These are phyloP conservation scores for Solanum lycopersicoides DNA, from an alignment of 257 asterid species.

Conservation along the genomic window DNA sequence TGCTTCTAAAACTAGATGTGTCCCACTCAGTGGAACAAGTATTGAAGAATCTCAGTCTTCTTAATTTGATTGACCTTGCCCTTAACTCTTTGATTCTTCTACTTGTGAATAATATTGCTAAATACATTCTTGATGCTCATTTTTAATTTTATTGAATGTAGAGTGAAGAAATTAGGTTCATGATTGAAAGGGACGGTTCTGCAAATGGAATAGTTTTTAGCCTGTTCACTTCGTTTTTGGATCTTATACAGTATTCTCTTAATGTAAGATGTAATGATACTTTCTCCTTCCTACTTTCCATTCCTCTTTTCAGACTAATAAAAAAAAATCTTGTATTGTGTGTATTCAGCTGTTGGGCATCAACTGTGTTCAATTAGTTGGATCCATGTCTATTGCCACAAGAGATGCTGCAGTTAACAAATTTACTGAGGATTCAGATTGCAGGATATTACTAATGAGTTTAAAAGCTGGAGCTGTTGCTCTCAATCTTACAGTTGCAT, in stretches of 20 bases:
- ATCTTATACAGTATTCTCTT: neutral
- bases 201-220: neutral
- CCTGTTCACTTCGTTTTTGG: neutral
- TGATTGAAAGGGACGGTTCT: neutral
- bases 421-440: slow-evolving; percentile 61
- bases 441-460: slow-evolving; percentile 17
- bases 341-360: slow-evolving; percentile 52
- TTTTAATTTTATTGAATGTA: no score
- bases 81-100: neutral
- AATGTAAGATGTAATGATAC: neutral
- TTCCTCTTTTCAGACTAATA: no score
- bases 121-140: neutral
- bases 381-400: slow-evolving; percentile 69
- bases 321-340: neutral
- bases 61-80: neutral
- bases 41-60: no score
- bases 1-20: neutral
- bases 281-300: neutral
- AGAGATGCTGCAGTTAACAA: slow-evolving; percentile 68
- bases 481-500: slow-evolving; percentile 88
- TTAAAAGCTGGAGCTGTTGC: slow-evolving; percentile 94
- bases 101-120: neutral
- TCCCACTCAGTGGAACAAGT: neutral
- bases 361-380: slow-evolving; percentile 52
- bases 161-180: no score